phyloP scores from a whole-genome alignment of 345 rosid genomes.

The Trapa incisa region DNA sequence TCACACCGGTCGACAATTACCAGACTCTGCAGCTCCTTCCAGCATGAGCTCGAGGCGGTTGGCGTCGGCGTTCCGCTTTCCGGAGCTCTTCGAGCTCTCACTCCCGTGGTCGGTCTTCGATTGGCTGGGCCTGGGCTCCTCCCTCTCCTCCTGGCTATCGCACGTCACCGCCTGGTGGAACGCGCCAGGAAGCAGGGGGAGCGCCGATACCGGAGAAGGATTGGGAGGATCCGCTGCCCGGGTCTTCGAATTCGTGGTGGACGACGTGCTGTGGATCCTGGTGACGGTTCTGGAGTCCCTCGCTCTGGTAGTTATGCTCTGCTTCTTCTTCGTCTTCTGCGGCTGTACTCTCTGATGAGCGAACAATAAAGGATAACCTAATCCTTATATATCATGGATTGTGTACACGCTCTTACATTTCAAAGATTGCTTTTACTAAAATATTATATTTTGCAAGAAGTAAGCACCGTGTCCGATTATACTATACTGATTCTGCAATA shows the following conservation, averaged over 20 bases:
- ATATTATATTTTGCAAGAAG: no score
- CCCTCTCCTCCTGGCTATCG: neutral
- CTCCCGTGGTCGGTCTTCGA: slow-evolving; percentile 21
- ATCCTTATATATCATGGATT: neutral
- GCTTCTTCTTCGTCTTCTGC: slow-evolving; percentile 68
- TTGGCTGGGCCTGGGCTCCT: slow-evolving; percentile 19
- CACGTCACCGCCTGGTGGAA: slow-evolving; percentile 14
- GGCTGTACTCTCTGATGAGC: slow-evolving; percentile 60
- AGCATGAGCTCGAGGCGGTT: slow-evolving; percentile 6
- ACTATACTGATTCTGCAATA: no score
- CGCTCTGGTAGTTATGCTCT: slow-evolving; percentile 53
- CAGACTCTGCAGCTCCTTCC: neutral
- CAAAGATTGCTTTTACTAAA: no score
- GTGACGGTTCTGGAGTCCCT: slow-evolving; percentile 54
- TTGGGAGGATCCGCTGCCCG: neutral
- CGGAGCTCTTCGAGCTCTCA: slow-evolving; percentile 26
- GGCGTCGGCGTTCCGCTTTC: slow-evolving; percentile 32
- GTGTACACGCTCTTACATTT: no score
- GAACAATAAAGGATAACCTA: neutral
- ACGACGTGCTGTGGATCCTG: slow-evolving; percentile 57
- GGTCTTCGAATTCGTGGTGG: slow-evolving; percentile 33
- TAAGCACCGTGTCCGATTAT: no score
- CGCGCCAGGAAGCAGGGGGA: neutral
- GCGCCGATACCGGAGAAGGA: neutral
- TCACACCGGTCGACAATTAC: neutral